Conservation (phyloP, 768 basidiomycete genomes). For the Amanita inopinata region DNA sequence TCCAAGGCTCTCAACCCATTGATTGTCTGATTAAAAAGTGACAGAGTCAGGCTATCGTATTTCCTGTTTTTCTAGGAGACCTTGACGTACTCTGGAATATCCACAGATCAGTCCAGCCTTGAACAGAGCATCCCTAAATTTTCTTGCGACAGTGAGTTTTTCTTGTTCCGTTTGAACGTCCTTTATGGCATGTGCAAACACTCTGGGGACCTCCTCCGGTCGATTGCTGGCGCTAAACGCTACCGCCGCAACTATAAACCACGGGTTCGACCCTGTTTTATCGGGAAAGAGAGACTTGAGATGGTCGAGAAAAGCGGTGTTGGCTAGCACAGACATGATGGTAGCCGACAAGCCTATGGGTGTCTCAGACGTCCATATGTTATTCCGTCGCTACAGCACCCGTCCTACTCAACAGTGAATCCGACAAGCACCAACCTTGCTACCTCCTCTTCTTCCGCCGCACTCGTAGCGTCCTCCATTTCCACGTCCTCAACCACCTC, state of each 20-base stretch:
- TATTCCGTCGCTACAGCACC: too few relatives aligned
- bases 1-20: conserved; percentile 45
- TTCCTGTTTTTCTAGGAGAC: too few relatives aligned
- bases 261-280: conserved; percentile 29
- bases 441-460: conserved; percentile 5
- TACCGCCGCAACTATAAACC: conserved; percentile 51
- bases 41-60: neutral
- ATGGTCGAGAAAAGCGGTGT: conserved; percentile 30
- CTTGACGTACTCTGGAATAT: conserved; percentile 42
- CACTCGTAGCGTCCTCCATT: conserved; percentile 4
- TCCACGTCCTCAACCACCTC: conserved; percentile 7
- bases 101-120: conserved; percentile 51
- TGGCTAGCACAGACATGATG: conserved; percentile 22
- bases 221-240: conserved; percentile 50
- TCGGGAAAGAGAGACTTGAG: conserved; percentile 39
- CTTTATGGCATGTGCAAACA: conserved; percentile 39
- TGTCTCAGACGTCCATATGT: too few relatives aligned
- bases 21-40: conserved; percentile 33
- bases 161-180: conserved; percentile 30
- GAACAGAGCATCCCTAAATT: conserved; percentile 52
- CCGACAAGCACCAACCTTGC: conserved; percentile 11
- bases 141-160: conserved; percentile 35
- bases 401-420: neutral
- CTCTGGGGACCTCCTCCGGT: conserved; percentile 45
- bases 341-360: conserved; percentile 5